Conservation (phyloP, 2,329 filamentous ascomycete genomes). For the Cordyceps cateniannulata region DNA sequence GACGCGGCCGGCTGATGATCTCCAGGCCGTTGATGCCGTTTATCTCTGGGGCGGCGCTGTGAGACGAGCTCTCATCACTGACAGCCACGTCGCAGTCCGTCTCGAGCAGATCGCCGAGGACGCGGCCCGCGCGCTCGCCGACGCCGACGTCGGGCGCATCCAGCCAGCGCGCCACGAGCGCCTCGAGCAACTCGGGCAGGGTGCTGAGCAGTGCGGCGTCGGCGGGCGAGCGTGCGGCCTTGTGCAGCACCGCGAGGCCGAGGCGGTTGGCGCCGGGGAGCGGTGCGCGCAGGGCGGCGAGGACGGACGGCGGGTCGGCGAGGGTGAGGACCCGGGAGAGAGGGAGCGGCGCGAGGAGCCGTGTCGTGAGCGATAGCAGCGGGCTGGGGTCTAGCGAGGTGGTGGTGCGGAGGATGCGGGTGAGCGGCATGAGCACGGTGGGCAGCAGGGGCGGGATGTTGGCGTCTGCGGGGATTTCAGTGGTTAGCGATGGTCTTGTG, state of each 20-base stretch:
- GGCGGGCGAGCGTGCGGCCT: no score
- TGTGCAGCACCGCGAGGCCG: conserved; percentile 49
- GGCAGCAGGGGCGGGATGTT: conserved; percentile 48
- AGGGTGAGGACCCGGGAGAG: conserved; percentile 47
- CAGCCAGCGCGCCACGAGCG: conserved; percentile 41
- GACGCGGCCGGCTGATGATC: conserved; percentile 25
- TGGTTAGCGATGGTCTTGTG: neutral
- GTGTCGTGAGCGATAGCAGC: conserved; percentile 47
- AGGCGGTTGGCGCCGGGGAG: conserved; percentile 52
- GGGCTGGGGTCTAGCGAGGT: conserved; percentile 42
- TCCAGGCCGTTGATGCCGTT: conserved; percentile 25
- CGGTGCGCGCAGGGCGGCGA: conserved; percentile 47
- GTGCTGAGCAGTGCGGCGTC: conserved; percentile 45
- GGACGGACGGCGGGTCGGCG: conserved; percentile 43
- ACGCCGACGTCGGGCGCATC: conserved; percentile 12
- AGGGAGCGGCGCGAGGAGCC: conserved; percentile 47
- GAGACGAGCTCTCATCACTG: no score
- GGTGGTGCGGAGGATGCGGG: conserved; percentile 44
- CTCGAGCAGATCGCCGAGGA: conserved; percentile 48
- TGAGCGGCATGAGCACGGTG: conserved; percentile 47
- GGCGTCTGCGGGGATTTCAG: conserved; percentile 25
- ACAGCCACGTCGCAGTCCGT: conserved; percentile 38
- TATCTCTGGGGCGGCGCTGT: conserved; percentile 17
- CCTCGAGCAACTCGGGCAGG: conserved; percentile 41
- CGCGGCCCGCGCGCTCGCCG: conserved; percentile 42